phyloP scores from a whole-genome alignment of 2,329 filamentous ascomycete genomes.

The Trichoderma citrinoviride region DNA sequence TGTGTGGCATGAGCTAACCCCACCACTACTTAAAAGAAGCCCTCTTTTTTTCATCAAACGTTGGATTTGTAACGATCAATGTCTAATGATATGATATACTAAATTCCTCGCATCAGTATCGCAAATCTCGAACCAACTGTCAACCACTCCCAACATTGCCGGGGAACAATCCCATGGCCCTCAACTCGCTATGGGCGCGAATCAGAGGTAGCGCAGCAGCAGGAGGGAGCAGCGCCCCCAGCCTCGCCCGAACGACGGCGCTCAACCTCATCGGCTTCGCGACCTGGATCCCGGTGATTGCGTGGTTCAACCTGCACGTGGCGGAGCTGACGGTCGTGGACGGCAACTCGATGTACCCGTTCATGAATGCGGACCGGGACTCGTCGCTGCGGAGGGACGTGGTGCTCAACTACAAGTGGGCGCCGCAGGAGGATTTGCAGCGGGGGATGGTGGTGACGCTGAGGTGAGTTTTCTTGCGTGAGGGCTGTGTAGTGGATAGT shows the following conservation, averaged over 20 bases:
- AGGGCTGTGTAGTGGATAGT: too few species aligned
- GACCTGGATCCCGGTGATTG: slow-evolving; percentile 60
- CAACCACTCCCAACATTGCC: too few species aligned
- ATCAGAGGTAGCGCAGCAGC: slow-evolving; percentile 24
- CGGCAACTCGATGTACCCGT: slow-evolving; percentile 73
- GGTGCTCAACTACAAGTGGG: slow-evolving; percentile 59
- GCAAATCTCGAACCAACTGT: too few species aligned
- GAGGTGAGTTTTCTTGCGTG: slow-evolving; percentile 47
- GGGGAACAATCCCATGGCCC: slow-evolving; percentile 33
- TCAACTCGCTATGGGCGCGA: slow-evolving; percentile 39
- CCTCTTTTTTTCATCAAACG: slow-evolving; percentile 1
- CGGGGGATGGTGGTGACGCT: slow-evolving; percentile 76
- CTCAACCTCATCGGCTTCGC: slow-evolving; percentile 52
- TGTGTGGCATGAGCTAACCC: slow-evolving; percentile 17
- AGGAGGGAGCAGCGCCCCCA: slow-evolving; percentile 25
- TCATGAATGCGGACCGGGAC: slow-evolving; percentile 65
- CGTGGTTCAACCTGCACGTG: slow-evolving; percentile 61
- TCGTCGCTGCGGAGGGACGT: slow-evolving; percentile 53
- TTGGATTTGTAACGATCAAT: not conserved
- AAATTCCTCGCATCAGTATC: not conserved
- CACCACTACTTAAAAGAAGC: slow-evolving; percentile 11
- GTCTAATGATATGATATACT: not conserved
- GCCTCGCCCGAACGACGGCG: slow-evolving; percentile 37
- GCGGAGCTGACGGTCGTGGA: slow-evolving; percentile 57
- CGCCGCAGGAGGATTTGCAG: slow-evolving; percentile 55